Percentiles rank a stretch among this genome's conserved stretches.
Conservation (phyloP, 1,139 yeast genomes). For the Groenewaldozyma auringiensis region DNA sequence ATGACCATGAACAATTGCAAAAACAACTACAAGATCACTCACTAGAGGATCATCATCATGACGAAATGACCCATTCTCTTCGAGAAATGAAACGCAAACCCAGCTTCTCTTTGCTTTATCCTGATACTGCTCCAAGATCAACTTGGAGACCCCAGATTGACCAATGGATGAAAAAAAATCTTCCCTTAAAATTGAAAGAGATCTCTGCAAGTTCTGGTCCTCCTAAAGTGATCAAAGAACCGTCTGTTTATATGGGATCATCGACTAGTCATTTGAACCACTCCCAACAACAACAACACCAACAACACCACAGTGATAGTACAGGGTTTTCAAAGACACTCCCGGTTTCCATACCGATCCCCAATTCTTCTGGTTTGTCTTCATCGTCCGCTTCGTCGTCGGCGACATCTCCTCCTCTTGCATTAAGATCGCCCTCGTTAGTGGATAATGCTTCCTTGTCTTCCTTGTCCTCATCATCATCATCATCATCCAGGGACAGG, state of each 20-base stretch:
- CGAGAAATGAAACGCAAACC: not conserved
- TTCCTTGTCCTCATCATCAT: conserved; percentile 4
- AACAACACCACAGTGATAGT: not conserved
- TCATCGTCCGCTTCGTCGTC: not conserved
- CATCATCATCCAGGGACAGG: conserved; percentile 9
- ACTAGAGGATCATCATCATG: not conserved
- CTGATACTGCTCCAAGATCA: conserved; percentile 35
- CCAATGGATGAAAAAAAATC: conserved; percentile 30
- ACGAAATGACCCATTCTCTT: not conserved
- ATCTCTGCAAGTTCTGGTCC: conserved; percentile 11
- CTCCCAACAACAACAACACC: not conserved
- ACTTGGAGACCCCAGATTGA: conserved; percentile 35
- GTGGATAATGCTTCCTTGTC: no score
- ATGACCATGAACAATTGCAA: not conserved
- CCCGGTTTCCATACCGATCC: not conserved
- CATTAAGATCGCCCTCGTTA: conserved; percentile 8
- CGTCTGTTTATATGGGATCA: not conserved
- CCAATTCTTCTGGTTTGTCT: not conserved
- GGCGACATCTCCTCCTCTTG: conserved; percentile 3
- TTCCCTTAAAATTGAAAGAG: conserved; percentile 21
- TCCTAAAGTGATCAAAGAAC: not conserved
- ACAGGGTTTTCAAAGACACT: not conserved
- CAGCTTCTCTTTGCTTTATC: conserved; percentile 27
- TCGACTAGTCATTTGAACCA: not conserved
- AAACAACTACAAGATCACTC: not conserved